A percentile compares a stretch with the other conserved stretches of the same genome.
phyloP scores from a whole-genome alignment of 164 flowering plant genomes.

The Umbellularia californica region DNA sequence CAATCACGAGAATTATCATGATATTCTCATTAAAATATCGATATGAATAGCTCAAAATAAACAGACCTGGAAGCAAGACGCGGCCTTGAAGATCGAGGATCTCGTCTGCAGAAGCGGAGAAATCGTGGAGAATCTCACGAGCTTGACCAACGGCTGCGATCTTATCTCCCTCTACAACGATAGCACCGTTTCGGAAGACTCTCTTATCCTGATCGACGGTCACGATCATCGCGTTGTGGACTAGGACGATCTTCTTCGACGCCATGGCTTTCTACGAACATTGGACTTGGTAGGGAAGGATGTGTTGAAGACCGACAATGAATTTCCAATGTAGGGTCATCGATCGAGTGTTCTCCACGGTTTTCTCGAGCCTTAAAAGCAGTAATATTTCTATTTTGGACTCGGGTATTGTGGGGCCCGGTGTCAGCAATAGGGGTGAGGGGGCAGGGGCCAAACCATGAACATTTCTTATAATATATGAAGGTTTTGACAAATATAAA shows the following conservation, averaged over 20 bases:
- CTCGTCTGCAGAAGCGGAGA: constrained; percentile 29
- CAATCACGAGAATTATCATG: background rate
- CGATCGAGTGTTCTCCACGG: background rate
- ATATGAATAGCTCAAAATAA: no score
- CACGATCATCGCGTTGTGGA: constrained; percentile 59
- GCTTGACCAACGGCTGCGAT: constrained; percentile 69
- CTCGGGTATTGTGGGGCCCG: no score
- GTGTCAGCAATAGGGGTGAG: no score
- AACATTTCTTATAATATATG: no score
- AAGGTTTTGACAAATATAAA: no score
- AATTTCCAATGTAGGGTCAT: background rate
- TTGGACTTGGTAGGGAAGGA: background rate
- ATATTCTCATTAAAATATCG: no score
- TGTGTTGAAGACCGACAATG: background rate
- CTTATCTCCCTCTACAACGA: constrained; percentile 41
- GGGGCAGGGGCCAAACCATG: no score
- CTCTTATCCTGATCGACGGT: constrained; percentile 61
- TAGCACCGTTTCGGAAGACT: constrained; percentile 55
- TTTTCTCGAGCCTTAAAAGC: background rate
- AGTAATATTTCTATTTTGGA: no score
- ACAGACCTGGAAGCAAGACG: constrained; percentile 60
- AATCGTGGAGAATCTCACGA: constrained; percentile 36
- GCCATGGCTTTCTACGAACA: background rate
- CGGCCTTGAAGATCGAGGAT: constrained; percentile 53
- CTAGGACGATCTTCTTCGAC: constrained; percentile 13